phyloP scores from a whole-genome alignment of 2,329 filamentous ascomycete genomes.

The Endoconidiophora laricicola region DNA sequence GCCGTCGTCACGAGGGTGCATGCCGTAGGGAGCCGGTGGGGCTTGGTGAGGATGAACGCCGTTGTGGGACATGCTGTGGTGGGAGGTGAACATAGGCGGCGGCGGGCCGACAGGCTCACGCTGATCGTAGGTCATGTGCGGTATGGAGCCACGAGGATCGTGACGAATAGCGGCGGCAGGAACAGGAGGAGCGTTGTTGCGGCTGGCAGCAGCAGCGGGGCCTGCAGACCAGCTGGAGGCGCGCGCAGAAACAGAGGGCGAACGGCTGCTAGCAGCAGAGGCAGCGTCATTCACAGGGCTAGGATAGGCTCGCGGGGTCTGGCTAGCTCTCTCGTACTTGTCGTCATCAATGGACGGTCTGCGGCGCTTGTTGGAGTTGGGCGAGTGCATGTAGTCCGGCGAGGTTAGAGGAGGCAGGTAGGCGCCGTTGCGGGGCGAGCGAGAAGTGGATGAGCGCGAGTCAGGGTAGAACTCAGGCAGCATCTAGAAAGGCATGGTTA shows the following conservation, averaged over 20 bases:
- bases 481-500: conserved; percentile 16
- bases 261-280: conserved; percentile 2
- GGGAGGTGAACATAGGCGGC: not conserved
- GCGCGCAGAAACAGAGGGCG: conserved; percentile 2
- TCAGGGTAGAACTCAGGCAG: conserved; percentile 21
- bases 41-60: not conserved
- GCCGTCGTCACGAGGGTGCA: no score
- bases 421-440: conserved; percentile 19
- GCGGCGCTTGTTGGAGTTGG: conserved; percentile 29
- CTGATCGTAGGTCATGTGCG: not conserved
- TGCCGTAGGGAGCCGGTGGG: no score
- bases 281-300: conserved; percentile 16
- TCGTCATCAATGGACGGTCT: conserved; percentile 24
- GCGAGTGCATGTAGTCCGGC: conserved; percentile 34
- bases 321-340: conserved; percentile 25
- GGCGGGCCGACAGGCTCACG: no score
- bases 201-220: not conserved
- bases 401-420: conserved; percentile 21
- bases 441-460: conserved; percentile 19
- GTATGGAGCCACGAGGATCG: not conserved
- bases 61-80: not conserved
- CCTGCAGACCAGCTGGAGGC: conserved; percentile 4
- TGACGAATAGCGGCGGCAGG: not conserved
- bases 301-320: conserved; percentile 31
- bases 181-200: not conserved